These are phyloP conservation scores for Adansonia rubrostipa DNA, from an alignment of 441 rosid genomes.

Conservation along the genomic window DNA sequence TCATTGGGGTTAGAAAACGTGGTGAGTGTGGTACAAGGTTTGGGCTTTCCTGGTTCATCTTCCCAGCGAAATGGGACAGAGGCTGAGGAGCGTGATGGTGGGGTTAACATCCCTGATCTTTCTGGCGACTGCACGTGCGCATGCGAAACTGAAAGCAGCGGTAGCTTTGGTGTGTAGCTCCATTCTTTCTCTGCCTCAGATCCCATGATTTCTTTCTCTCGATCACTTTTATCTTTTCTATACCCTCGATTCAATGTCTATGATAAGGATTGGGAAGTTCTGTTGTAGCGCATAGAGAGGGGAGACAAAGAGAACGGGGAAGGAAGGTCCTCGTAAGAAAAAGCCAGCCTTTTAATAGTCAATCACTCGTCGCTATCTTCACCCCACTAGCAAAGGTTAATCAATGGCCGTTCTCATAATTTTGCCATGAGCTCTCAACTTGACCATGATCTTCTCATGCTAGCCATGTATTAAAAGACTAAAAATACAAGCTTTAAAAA, in stretches of 20 bases:
- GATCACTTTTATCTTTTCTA: not conserved
- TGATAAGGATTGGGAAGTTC: not conserved
- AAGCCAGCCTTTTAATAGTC: not conserved
- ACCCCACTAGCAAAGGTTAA: not conserved
- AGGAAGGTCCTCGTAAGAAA: constrained; percentile 13
- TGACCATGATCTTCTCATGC: not conserved
- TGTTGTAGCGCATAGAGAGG: constrained; percentile 31
- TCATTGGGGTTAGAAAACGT: constrained; percentile 24
- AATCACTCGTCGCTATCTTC: constrained; percentile 22
- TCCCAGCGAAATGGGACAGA: constrained; percentile 92
- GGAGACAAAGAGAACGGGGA: constrained; percentile 28
- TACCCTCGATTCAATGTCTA: not conserved
- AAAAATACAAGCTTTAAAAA: not conserved
- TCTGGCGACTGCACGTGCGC: constrained; percentile 52
- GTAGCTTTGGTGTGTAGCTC: constrained; percentile 41
- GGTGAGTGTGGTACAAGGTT: constrained; percentile 46
- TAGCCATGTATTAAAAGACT: not conserved
- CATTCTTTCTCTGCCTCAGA: constrained; percentile 39
- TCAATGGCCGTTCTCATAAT: constrained; percentile 9
- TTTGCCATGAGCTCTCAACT: not conserved
- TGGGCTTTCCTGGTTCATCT: constrained; percentile 86
- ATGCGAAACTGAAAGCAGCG: constrained; percentile 41
- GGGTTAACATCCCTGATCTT: constrained; percentile 56
- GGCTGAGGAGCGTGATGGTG: constrained; percentile 64
- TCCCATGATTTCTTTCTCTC: constrained; percentile 36